Percentiles rank a stretch among this genome's conserved stretches.
These are phyloP conservation scores for Chaetoceros tenuissimus DNA, from an alignment of 108 stramenopile species.

Conservation along the genomic window DNA sequence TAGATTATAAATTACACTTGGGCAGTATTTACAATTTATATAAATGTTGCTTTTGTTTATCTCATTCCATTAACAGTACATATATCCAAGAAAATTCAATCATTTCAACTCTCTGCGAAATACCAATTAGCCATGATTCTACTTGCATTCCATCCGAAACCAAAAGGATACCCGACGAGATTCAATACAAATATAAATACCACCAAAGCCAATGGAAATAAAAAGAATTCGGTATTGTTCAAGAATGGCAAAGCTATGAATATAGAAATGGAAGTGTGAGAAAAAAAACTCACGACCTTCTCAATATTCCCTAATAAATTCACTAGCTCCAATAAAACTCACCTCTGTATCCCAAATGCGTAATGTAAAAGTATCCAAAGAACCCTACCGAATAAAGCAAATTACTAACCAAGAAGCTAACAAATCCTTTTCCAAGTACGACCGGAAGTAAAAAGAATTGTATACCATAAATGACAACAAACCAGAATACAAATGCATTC, in stretches of 20 bases:
- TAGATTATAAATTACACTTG: no score
- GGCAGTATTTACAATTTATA: no score
- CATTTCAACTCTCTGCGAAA: slow-evolving; percentile 30
- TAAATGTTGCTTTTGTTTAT: no score
- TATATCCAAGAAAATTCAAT: no score
- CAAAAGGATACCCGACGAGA: slow-evolving; percentile 80
- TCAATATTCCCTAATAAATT: slow-evolving; percentile 1
- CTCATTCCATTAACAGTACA: no score
- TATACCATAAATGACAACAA: slow-evolving; percentile 82
- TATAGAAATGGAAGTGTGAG: background rate
- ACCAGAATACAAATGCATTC: slow-evolving; percentile 94
- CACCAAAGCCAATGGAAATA: slow-evolving; percentile 89
- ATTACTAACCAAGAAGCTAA: slow-evolving; percentile 80
- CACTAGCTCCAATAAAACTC: slow-evolving; percentile 8
- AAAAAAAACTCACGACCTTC: background rate
- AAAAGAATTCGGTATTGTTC: slow-evolving; percentile 89
- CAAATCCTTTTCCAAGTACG: slow-evolving; percentile 68
- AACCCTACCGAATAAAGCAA: slow-evolving; percentile 86
- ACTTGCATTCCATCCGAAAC: slow-evolving; percentile 78
- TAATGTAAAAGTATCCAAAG: slow-evolving; percentile 92
- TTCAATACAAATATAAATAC: slow-evolving; percentile 64
- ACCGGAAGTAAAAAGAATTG: slow-evolving; percentile 94
- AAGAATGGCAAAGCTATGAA: slow-evolving; percentile 80
- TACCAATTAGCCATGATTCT: slow-evolving; percentile 69
- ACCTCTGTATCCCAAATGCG: slow-evolving; percentile 91